These are phyloP conservation scores for Suillus luteus DNA, from an alignment of 768 basidiomycete genomes.

Conservation along the genomic window DNA sequence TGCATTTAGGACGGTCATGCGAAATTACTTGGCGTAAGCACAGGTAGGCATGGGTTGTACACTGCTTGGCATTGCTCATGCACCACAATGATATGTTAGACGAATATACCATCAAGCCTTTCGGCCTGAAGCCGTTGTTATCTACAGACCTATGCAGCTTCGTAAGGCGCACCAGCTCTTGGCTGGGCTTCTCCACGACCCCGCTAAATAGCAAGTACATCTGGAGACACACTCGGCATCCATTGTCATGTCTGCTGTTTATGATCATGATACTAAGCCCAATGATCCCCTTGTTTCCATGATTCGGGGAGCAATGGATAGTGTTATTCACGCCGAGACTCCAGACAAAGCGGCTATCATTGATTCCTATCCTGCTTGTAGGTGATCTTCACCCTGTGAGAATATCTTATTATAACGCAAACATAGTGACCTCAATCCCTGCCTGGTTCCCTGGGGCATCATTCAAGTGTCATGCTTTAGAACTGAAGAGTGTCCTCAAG, in stretches of 20 bases:
- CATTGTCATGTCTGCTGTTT: constrained; percentile 39
- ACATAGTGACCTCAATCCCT: constrained; percentile 46
- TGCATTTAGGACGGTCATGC: constrained; percentile 42
- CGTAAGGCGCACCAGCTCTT: constrained; percentile 37
- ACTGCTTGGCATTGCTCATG: constrained; percentile 39
- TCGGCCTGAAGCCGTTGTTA: constrained; percentile 13
- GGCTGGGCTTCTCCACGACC: constrained; percentile 32
- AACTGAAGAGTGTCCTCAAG: constrained; percentile 35
- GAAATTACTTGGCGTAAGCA: constrained; percentile 35
- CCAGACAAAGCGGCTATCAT: constrained; percentile 14
- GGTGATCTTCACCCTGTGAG: constrained; percentile 28
- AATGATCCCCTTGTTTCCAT: constrained; percentile 39
- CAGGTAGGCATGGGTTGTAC: constrained; percentile 28
- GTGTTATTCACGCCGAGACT: constrained; percentile 7
- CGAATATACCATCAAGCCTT: constrained; percentile 31
- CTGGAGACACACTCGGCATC: constrained; percentile 36
- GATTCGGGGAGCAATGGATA: constrained; percentile 34
- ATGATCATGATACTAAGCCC: constrained; percentile 38
- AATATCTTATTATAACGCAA: background rate
- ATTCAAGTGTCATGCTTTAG: constrained; percentile 44
- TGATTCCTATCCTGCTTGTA: constrained; percentile 15
- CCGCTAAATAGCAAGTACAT: constrained; percentile 27
- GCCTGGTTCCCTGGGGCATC: constrained; percentile 47
- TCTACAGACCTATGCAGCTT: constrained; percentile 22
- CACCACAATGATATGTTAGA: constrained; percentile 25